A percentile compares a stretch with the other conserved stretches of the same genome.
These are phyloP conservation scores for Crithidia brevicula DNA, from an alignment of 208 protist genomes.

Conservation along the genomic window DNA sequence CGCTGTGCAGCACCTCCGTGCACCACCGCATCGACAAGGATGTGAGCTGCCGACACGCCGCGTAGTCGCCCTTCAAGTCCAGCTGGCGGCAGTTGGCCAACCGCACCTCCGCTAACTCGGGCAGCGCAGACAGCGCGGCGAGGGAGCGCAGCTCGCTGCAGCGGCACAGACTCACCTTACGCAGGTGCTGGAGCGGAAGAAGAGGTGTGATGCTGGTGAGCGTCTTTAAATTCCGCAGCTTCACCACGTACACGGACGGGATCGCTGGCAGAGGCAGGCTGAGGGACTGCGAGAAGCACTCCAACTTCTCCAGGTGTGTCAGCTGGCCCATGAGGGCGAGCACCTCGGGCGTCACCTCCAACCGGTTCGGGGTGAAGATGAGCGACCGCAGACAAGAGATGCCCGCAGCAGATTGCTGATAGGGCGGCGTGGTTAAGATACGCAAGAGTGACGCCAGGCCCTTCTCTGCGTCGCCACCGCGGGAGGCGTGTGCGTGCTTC, in stretches of 20 bases:
- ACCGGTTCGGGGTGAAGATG: constrained; percentile 3
- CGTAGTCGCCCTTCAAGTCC: constrained; percentile 12
- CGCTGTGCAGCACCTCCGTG: constrained; percentile 7
- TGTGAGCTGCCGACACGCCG: constrained; percentile 10
- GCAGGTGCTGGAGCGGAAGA: neutral
- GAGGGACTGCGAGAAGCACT: constrained; percentile 20
- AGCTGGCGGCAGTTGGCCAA: constrained; percentile 10
- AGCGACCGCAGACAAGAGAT: constrained; percentile 26
- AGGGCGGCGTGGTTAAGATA: constrained; percentile 18
- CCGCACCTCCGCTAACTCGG: constrained; percentile 3
- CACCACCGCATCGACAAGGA: constrained; percentile 27
- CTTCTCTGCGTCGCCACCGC: neutral
- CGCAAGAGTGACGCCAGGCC: constrained; percentile 3
- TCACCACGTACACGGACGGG: constrained; percentile 5
- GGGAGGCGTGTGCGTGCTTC: neutral
- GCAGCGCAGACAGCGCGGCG: constrained; percentile 1
- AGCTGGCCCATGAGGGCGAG: constrained; percentile 12
- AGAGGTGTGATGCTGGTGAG: constrained; percentile 14
- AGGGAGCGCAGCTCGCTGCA: constrained; percentile 23
- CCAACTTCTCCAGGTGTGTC: constrained; percentile 20
- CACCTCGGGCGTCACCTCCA: constrained; percentile 4
- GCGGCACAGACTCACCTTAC: constrained; percentile 1
- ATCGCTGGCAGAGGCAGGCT: neutral
- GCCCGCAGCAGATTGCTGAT: constrained; percentile 18
- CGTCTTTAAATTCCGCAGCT: constrained; percentile 15